phyloP scores from a whole-genome alignment of 1,139 yeast species.

The Pneumocystis oryctolagi region DNA sequence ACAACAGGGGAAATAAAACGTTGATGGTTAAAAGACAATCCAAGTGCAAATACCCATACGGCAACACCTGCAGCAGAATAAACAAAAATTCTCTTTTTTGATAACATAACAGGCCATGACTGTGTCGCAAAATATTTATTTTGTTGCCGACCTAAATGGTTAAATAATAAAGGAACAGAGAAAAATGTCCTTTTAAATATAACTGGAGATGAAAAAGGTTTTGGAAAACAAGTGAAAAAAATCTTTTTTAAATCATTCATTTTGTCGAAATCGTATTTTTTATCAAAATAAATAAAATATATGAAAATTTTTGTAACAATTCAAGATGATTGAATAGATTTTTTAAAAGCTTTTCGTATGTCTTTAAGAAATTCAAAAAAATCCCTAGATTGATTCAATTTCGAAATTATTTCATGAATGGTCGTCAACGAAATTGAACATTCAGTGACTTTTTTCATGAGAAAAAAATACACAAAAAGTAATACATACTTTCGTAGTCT shows the following conservation, averaged over 20 bases:
- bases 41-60: not conserved
- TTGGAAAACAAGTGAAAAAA: not conserved
- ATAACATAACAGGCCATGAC: not conserved
- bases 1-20: not conserved
- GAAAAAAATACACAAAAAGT: constrained; percentile 42
- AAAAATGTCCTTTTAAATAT: not conserved
- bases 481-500: constrained; percentile 32
- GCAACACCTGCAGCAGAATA: not conserved
- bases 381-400: constrained; percentile 14
- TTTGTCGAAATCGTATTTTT: not conserved
- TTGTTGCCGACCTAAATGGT: not conserved
- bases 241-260: constrained; percentile 49
- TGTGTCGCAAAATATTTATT: not conserved
- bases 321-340: constrained; percentile 58
- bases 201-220: not conserved
- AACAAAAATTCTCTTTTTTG: not conserved
- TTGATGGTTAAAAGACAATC: not conserved
- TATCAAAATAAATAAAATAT: not conserved
- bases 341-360: constrained; percentile 72
- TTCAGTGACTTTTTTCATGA: constrained; percentile 48
- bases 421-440: constrained; percentile 62
- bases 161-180: not conserved
- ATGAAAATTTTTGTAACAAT: constrained; percentile 53
- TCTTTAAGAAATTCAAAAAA: constrained; percentile 18
- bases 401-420: constrained; percentile 14